These are phyloP conservation scores for Acmispon strigosus DNA, from an alignment of 306 rosid species.

Conservation along the genomic window DNA sequence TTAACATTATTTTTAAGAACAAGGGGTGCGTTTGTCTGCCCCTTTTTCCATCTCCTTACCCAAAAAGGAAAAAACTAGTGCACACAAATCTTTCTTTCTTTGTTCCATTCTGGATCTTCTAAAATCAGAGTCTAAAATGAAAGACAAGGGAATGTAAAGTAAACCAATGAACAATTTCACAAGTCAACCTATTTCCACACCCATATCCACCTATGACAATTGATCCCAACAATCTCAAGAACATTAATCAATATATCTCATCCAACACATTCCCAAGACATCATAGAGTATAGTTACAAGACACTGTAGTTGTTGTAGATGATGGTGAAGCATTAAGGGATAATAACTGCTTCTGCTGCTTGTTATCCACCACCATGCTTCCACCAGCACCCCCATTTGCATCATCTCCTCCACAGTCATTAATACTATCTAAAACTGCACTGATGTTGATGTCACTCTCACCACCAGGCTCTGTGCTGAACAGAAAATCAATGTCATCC, in stretches of 20 bases:
- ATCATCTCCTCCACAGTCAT: not conserved
- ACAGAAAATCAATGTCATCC: conserved; percentile 53
- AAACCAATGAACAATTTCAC: conserved; percentile 11
- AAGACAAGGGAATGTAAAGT: not conserved
- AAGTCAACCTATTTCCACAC: not conserved
- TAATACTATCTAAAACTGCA: conserved; percentile 20
- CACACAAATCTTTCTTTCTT: not conserved
- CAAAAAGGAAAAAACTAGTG: not conserved
- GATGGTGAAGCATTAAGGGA: conserved; percentile 46
- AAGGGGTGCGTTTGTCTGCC: not conserved
- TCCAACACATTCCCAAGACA: not conserved
- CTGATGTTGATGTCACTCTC: conserved; percentile 21
- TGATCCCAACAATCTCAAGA: conserved; percentile 12
- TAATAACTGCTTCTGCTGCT: conserved; percentile 10
- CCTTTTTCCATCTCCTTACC: not conserved
- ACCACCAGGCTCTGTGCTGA: conserved; percentile 28
- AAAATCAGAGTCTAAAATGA: conserved; percentile 10
- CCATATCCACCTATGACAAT: conserved; percentile 20
- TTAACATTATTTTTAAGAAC: not conserved
- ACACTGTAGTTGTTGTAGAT: conserved; percentile 51
- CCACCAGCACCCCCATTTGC: conserved; percentile 6
- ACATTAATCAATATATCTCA: not conserved
- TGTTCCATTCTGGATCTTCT: not conserved
- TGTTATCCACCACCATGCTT: conserved; percentile 24
- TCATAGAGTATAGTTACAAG: conserved; percentile 31